A percentile compares a stretch with the other conserved stretches of the same genome.
These are phyloP conservation scores for Hypomyces rosellus DNA, from an alignment of 2,329 filamentous ascomycete genomes.

Conservation along the genomic window DNA sequence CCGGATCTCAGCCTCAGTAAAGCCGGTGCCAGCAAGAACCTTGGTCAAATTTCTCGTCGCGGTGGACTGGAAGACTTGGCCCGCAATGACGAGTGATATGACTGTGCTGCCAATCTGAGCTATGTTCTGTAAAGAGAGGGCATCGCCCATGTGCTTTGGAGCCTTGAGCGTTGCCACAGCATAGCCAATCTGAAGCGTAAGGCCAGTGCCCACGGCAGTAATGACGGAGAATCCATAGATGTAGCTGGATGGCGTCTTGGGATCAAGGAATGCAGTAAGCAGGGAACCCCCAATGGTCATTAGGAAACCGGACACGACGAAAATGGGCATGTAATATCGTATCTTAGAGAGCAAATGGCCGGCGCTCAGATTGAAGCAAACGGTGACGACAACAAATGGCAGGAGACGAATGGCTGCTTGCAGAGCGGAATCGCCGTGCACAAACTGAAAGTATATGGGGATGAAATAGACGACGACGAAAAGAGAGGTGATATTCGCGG, in stretches of 20 bases:
- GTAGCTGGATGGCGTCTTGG: conserved; percentile 7
- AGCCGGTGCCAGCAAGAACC: neutral
- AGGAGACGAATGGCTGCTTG: conserved; percentile 12
- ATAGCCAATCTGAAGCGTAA: conserved; percentile 21
- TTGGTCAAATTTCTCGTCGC: conserved; percentile 3
- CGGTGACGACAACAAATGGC: conserved; percentile 7
- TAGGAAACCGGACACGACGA: conserved; percentile 8
- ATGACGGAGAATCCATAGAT: conserved; percentile 15
- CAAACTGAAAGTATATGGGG: conserved; percentile 16
- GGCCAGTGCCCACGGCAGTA: conserved; percentile 10
- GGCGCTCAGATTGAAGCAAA: conserved; percentile 3
- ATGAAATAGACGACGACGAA: conserved; percentile 14
- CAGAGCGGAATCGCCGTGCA: conserved; percentile 10
- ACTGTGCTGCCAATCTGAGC: conserved; percentile 14
- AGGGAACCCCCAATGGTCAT: conserved; percentile 9
- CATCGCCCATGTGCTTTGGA: neutral
- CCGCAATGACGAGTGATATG: conserved; percentile 21
- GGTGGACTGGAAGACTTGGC: conserved; percentile 27
- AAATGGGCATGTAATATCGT: conserved; percentile 12
- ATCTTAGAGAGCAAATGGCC: conserved; percentile 3
- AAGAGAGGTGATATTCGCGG: conserved; percentile 3
- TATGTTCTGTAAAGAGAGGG: conserved; percentile 22
- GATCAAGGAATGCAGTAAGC: conserved; percentile 2
- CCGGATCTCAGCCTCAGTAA: conserved; percentile 8
- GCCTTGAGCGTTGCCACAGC: conserved; percentile 18